phyloP scores from a whole-genome alignment of 176 grass and related monocot genomes.

The Alopecurus myosuroides region DNA sequence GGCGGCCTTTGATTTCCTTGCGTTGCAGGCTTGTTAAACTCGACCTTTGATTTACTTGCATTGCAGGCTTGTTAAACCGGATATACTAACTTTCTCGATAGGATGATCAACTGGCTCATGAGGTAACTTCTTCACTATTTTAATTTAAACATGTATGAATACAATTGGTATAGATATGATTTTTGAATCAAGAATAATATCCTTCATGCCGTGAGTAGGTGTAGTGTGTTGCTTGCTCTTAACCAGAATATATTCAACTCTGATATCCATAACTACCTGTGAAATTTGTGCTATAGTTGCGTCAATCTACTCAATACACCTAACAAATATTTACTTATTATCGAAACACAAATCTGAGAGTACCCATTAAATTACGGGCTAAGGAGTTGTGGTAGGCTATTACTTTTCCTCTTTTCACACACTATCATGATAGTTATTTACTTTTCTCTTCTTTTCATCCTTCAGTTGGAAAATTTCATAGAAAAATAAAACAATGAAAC shows the following conservation, averaged over 20 bases:
- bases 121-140: conserved; percentile 54
- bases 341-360: not conserved
- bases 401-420: not conserved
- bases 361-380: not conserved
- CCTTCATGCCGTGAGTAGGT: not conserved
- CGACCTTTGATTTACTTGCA: too few relatives aligned
- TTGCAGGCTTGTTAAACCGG: too few relatives aligned
- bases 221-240: not conserved
- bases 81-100: too few relatives aligned
- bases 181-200: not conserved
- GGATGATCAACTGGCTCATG: conserved; percentile 79
- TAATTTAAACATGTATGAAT: not conserved
- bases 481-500: not conserved
- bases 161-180: not conserved
- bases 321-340: not conserved
- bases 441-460: not conserved
- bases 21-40: too few relatives aligned
- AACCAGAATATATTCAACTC: not conserved
- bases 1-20: too few relatives aligned
- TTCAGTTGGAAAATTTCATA: not conserved
- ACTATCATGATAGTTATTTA: not conserved
- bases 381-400: not conserved
- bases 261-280: not conserved
- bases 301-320: not conserved
- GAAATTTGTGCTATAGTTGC: not conserved